A percentile compares a stretch with the other conserved stretches of the same genome.
Conservation (phyloP, 805 yeast genomes). For the Pichia kluyveri region DNA sequence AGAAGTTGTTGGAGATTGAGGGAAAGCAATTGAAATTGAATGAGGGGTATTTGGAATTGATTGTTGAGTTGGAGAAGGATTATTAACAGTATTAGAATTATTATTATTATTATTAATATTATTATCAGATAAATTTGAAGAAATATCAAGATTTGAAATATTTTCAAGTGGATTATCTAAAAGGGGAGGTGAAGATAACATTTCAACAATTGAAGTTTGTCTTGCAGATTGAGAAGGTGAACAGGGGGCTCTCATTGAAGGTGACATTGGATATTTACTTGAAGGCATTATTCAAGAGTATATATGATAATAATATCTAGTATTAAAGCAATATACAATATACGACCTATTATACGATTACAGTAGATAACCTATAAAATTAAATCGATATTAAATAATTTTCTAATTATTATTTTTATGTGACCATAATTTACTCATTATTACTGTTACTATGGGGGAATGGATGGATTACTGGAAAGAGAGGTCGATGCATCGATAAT, state of each 20-base stretch:
- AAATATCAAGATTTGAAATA: slow-evolving; percentile 7
- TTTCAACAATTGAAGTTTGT: slow-evolving; percentile 65
- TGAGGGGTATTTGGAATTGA: background rate
- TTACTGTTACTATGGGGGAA: too few species aligned
- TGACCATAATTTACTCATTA: too few species aligned
- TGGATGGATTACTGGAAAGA: too few species aligned
- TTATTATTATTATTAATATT: background rate
- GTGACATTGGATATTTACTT: slow-evolving; percentile 28
- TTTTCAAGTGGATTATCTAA: slow-evolving; percentile 25
- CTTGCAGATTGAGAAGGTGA: slow-evolving; percentile 29
- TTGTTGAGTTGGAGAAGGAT: background rate
- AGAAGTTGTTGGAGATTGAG: slow-evolving; percentile 4
- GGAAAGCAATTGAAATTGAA: slow-evolving; percentile 1
- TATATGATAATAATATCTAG: background rate
- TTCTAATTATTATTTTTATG: too few species aligned
- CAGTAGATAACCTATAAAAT: too few species aligned
- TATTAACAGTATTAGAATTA: background rate
- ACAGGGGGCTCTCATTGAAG: slow-evolving; percentile 29
- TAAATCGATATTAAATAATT: too few species aligned
- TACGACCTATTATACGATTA: too few species aligned
- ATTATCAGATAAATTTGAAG: background rate
- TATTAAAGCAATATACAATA: too few species aligned
- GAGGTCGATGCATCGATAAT: too few species aligned
- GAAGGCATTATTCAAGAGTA: slow-evolving; percentile 9
- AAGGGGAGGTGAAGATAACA: slow-evolving; percentile 71